Evolutionary conservation across 2,329 filamentous ascomycete species (phyloP), one percentile per base, ranked within the genome.

Genomic region (Pseudogymnoascus verrucosus): DNA sequence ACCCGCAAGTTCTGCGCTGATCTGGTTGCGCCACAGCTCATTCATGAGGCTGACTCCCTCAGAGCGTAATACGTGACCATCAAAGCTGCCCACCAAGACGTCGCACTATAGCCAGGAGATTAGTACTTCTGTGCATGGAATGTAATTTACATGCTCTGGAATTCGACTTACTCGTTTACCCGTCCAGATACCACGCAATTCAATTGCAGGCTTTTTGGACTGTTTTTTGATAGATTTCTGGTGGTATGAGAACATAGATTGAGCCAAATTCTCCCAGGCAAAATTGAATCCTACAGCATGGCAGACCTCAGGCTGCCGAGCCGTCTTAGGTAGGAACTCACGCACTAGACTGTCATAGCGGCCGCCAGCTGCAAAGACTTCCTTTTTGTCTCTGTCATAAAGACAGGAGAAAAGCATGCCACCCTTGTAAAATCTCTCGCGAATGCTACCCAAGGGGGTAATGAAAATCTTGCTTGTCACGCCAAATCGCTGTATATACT

Each of bases 211-310:
- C 69, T 89, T 90, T 74, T 90, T 93, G n/a, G 89, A 74, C 66
- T 88, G 90, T 0, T 79, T 76, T 66, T 83, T 85, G 2, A 79
- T 78, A 1, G 77, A 77, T 39, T 77, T 69, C 69, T 76, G 75
- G 63, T 85, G 85, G 21, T 72, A 63, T 62, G 70, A 65, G 2
- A 83, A 78, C 72, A 90, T 85, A 1, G 80, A 80, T 42, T 84
- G 84, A 5, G 88, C 87, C 3, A 96, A 79, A 64, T 89, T 86
- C 70, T 97, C 93, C 86, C 93, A 96, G 23, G 90, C 90, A 42
- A 98, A 79, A 71, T 92, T 96, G 72, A 98, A 93, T 0, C 96
- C 95, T 10, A 98, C 95, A 4, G 91, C 93, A 72, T 96, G 91
- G 19, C 86, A 85, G 69, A 88, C 86, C 63, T 84, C 81, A 47